phyloP scores from a whole-genome alignment of 768 basidiomycete species.

The Trametopsis cervina region DNA sequence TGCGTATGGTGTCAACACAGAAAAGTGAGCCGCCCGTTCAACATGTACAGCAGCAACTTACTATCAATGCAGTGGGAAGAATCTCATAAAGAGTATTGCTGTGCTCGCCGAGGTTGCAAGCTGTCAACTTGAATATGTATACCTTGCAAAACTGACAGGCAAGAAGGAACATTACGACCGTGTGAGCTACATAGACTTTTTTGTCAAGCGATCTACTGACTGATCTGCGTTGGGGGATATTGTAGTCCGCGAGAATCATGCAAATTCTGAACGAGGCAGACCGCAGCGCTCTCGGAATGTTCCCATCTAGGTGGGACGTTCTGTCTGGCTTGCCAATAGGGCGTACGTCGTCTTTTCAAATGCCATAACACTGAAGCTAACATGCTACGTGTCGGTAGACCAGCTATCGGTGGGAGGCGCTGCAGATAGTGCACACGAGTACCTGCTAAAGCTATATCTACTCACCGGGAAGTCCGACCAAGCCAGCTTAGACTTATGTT shows the following conservation, averaged over 20 bases:
- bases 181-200: constrained; percentile 36
- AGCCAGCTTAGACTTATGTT: constrained; percentile 61
- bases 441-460: constrained; percentile 70
- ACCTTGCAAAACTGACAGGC: constrained; percentile 77
- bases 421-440: constrained; percentile 69
- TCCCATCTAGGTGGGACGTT: constrained; percentile 22
- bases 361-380: neutral
- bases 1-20: constrained; percentile 59
- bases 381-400: neutral
- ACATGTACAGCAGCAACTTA: neutral
- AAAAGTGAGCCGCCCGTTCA: constrained; percentile 32
- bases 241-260: too few relatives aligned
- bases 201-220: too few relatives aligned
- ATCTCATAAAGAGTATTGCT: constrained; percentile 32
- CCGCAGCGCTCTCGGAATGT: constrained; percentile 1
- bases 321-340: too few relatives aligned
- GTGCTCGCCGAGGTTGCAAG: constrained; percentile 67
- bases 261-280: neutral
- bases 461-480: constrained; percentile 60
- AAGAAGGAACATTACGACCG: constrained; percentile 53
- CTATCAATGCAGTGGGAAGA: constrained; percentile 30
- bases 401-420: constrained; percentile 15
- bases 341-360: neutral
- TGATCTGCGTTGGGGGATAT: too few relatives aligned
- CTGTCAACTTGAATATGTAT: constrained; percentile 82